These are phyloP conservation scores for Apiosordaria backusii DNA, from an alignment of 495 filamentous ascomycete species.

Conservation along the genomic window DNA sequence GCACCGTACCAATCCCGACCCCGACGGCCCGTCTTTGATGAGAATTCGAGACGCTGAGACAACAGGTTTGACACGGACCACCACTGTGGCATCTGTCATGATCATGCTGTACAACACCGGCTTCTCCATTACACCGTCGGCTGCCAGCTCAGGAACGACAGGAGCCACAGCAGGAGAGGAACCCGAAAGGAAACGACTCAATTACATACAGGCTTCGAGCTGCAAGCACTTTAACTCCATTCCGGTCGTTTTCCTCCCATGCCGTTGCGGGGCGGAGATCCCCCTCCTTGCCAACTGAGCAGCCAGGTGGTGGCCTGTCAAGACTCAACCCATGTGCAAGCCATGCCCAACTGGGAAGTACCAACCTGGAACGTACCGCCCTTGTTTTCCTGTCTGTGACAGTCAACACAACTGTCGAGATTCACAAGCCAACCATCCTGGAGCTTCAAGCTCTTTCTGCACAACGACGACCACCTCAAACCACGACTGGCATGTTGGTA, in stretches of 20 bases:
- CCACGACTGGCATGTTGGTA: conserved; percentile 1
- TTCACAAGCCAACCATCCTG: conserved; percentile 4
- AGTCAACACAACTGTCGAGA: neutral
- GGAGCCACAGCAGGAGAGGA: neutral
- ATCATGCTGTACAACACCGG: neutral
- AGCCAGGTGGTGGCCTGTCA: conserved; percentile 11
- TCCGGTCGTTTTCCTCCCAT: neutral
- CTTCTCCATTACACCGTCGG: neutral
- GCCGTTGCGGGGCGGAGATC: conserved; percentile 2
- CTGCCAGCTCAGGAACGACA: neutral
- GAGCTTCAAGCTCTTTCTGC: conserved; percentile 19
- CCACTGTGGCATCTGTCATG: neutral
- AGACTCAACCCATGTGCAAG: conserved; percentile 15
- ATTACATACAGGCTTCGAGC: neutral
- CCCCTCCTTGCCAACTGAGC: neutral
- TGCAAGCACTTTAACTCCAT: neutral
- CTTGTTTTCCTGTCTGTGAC: conserved; percentile 14
- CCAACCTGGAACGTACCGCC: conserved; percentile 16
- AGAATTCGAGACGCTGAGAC: neutral
- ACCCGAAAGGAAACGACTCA: neutral
- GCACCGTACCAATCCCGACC: neutral
- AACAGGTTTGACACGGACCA: conserved; percentile 4
- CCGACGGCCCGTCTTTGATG: conserved; percentile 2
- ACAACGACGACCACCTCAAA: conserved; percentile 1
- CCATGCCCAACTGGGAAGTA: conserved; percentile 15